Conservation (phyloP, 2,329 filamentous ascomycete genomes). For the Chaetomium sp. region DNA sequence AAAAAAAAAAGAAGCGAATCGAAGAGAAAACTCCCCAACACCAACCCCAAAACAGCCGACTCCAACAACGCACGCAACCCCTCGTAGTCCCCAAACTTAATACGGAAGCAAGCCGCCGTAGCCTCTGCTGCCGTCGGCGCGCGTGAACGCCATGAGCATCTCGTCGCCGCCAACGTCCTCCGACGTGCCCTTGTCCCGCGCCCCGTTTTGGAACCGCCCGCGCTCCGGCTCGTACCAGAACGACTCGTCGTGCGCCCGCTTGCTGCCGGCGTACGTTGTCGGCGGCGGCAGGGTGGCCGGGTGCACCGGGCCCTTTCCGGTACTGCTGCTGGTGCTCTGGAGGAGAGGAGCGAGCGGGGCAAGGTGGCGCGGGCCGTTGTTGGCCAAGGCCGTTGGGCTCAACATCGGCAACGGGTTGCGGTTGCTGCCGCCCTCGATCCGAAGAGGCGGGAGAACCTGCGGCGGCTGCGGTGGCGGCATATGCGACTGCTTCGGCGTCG, state of each 20-base stretch:
- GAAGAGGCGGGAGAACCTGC: constrained; percentile 27
- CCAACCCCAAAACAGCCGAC: not conserved
- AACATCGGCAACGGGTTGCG: constrained; percentile 29
- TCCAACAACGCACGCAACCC: not conserved
- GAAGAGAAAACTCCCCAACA: constrained; percentile 2
- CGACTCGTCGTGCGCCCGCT: constrained; percentile 32
- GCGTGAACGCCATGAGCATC: constrained; percentile 22
- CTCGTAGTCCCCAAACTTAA: not conserved
- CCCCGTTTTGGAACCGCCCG: constrained; percentile 30
- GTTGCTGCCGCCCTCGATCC: constrained; percentile 19
- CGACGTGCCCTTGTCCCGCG: constrained; percentile 26
- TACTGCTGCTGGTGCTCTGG: not conserved
- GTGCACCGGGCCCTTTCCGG: constrained; percentile 16
- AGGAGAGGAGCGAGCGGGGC: constrained; percentile 15
- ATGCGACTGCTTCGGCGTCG: constrained; percentile 21
- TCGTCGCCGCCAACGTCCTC: constrained; percentile 21
- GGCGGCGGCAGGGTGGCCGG: constrained; percentile 25
- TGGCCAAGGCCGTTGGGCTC: constrained; percentile 21
- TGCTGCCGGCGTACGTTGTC: constrained; percentile 31
- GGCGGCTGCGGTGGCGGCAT: constrained; percentile 17
- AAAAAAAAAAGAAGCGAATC: not conserved
- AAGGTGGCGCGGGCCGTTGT: not conserved
- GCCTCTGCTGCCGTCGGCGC: constrained; percentile 26
- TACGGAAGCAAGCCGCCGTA: not conserved
- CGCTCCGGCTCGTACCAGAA: constrained; percentile 26